Conservation (phyloP, 2,329 filamentous ascomycete species). For the Ophiostoma ulmi region DNA sequence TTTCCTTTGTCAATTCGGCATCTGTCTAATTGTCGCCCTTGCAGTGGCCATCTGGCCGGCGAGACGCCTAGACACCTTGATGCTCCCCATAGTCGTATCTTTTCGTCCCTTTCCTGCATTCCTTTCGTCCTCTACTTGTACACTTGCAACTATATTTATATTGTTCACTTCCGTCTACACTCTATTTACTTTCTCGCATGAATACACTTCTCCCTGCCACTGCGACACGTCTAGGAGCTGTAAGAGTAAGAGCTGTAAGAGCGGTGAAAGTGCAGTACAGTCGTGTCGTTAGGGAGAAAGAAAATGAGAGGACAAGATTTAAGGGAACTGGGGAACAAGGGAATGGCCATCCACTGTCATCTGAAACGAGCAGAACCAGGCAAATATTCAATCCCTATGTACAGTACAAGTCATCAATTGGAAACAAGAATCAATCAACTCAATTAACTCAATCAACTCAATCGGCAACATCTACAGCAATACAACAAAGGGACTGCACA, state of each 20-base stretch:
- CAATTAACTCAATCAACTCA: background rate
- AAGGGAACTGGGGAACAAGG: background rate
- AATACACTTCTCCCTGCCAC: background rate
- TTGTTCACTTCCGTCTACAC: background rate
- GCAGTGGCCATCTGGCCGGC: conserved; percentile 2
- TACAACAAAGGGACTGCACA: background rate
- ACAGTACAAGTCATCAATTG: background rate
- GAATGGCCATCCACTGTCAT: background rate
- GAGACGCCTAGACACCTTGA: background rate
- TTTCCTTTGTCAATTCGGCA: background rate
- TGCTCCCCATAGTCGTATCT: background rate
- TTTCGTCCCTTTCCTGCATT: background rate
- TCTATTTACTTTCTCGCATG: background rate
- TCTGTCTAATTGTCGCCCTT: background rate
- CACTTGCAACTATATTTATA: background rate
- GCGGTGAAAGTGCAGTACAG: background rate
- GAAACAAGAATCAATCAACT: background rate
- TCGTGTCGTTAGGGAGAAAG: background rate
- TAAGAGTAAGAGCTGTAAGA: background rate
- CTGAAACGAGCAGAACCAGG: conserved; percentile 9
- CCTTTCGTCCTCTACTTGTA: background rate
- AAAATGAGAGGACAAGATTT: background rate
- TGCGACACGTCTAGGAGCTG: background rate
- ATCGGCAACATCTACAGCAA: background rate
- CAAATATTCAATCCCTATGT: background rate